Percentiles rank a stretch among this genome's conserved stretches.
phyloP scores from a whole-genome alignment of 78 protist species.

The Dictyostelium brefeldianum region DNA sequence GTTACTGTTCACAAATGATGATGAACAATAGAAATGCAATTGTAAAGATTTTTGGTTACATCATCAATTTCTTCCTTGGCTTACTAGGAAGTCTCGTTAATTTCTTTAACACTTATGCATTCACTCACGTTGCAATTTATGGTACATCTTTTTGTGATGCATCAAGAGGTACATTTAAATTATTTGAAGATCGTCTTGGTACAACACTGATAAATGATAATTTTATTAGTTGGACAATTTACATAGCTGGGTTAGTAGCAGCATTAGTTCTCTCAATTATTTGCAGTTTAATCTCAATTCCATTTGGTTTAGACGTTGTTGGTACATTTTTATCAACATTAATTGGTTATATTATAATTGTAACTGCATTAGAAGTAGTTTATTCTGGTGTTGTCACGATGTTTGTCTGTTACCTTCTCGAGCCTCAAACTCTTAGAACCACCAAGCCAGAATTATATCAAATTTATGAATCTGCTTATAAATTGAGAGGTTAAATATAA shows the following conservation, averaged over 20 bases:
- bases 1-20: conserved; percentile 36
- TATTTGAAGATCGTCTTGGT: conserved; percentile 73
- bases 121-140: conserved; percentile 88
- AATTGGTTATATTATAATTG: conserved; percentile 16
- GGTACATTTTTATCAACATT: not conserved
- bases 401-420: conserved; percentile 89
- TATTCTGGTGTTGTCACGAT: conserved; percentile 84
- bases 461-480: conserved; percentile 27
- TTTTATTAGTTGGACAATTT: conserved; percentile 36
- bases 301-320: not conserved
- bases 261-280: conserved; percentile 13
- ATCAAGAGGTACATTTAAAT: conserved; percentile 72
- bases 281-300: conserved; percentile 38
- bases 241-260: conserved; percentile 19
- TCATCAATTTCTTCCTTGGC: conserved; percentile 15
- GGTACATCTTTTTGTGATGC: conserved; percentile 86
- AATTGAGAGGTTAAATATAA: not conserved
- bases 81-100: conserved; percentile 64
- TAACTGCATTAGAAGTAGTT: conserved; percentile 38
- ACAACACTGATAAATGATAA: conserved; percentile 77
- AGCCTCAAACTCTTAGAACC: conserved; percentile 49
- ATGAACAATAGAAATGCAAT: not conserved
- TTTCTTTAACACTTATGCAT: conserved; percentile 88
- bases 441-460: conserved; percentile 65
- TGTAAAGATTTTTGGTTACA: conserved; percentile 5